Evolutionary conservation across 805 yeast species (phyloP), one percentile per base, ranked within the genome.

Genomic region (Candida berthetii): DNA sequence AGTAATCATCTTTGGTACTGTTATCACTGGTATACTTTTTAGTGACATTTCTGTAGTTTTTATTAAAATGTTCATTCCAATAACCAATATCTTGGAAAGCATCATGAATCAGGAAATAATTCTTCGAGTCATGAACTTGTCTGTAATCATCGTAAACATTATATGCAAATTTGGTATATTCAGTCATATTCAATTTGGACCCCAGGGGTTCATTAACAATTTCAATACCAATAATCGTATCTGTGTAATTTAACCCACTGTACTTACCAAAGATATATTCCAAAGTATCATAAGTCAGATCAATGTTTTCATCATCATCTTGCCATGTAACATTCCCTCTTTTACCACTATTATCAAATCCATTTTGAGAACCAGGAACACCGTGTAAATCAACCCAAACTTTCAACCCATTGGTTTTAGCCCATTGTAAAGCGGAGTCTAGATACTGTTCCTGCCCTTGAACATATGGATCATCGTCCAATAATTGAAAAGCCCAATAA

Each of bases 321-420:
- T 64, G 65, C 79, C 80, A 76, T 3, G 61, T 61, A n/a, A 68
- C 49, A 15, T 58, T 53, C 16, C 62, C 62, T 53, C 89, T 68
- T 24, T 72, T 61, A 2, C 95, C 95, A 7, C 87, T 79, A 52
- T 85, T 86, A 54, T 85, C 91, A 66, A 85, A 85, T 13, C 95
- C 95, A 58, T 86, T 86, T 55, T 86, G 95, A 1, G 90, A 81
- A 1, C 91, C 93, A 7, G 95, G 93, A 10, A 74, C 81, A 13
- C 93, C 89, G 52, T 86, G 95, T 41, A 86, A 61, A 54, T 86
- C 95, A 39, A 86, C 63, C 82, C 85, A 79, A 4, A 80, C 83
- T 44, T 82, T 74, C 46, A 86, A 62, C 14, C 71, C 80, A 49
- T 80, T 60, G 33, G 66, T 65, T 18, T 74, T 60, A 16, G 84